Base-by-base conservation (phyloP, 495 filamentous ascomycete genomes). In the Cudoniella acicularis region DNA sequence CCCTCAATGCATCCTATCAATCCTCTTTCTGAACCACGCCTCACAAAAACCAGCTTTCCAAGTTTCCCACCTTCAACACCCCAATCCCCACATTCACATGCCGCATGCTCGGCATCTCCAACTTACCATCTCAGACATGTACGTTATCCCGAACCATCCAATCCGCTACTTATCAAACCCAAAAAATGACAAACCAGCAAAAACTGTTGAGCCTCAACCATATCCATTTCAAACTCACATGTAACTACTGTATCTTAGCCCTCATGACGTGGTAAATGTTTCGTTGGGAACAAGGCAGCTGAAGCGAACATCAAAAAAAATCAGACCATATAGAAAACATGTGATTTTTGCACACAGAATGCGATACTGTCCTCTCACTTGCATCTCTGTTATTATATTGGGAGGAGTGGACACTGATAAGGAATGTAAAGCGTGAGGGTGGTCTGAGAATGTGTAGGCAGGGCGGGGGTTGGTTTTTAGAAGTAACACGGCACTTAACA, bases 201-300 rank as follows among this genome's bases (percentile, higher is more conserved):
- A 49, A 49, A 49, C 18, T 20, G 47, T 49, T 49, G 47, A 49
- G 47, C 47, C 23, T 24, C 47, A 24, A 49, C 30, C 30, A 36
- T 36, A 6, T 13, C 30, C 13, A 6, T 13, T 36, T 36, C 30
- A 36, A 36, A 13, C 4, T 36, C 30, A 4, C 13, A 6, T 21
- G 13, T 20, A 21, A 16, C 47, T 49, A 21, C 30, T 13, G 4
- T 36, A 13, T 6, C 30, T 36, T 13, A 36, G n/a, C n/a, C n/a
- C n/a, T 41, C 26, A 53, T 53, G 50, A 53, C 26, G 27, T 53
- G 25, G 17, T 40, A 18, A 9, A 36, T 27, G 50, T 53, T 53
- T 41, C 50, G 50, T 53, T 41, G 50, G 27, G 50, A 13, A 16
- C 4, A 36, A 36, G 30, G 30, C 30, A 36, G 30, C 30, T 13